A percentile compares a stretch with the other conserved stretches of the same genome.
Evolutionary conservation across 1,284 basidiomycete species (phyloP).

Genomic region (Takashimella koratensis): DNA sequence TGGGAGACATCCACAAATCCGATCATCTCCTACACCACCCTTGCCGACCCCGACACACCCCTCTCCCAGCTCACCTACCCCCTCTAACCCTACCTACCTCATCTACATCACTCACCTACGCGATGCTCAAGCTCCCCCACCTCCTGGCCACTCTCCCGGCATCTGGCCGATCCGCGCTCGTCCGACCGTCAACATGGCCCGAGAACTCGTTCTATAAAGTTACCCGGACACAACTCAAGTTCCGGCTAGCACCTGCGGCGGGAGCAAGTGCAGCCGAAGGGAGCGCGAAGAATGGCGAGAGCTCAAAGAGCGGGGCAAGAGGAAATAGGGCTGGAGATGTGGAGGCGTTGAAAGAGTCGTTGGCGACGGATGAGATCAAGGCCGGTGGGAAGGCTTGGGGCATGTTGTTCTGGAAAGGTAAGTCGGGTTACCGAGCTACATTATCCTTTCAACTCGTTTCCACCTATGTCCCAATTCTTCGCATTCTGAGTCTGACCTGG

Average conservation of each 20-base stretch:
- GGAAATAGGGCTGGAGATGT: background rate
- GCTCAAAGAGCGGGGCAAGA: background rate
- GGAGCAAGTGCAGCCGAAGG: too few species aligned
- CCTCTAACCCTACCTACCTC: too few species aligned
- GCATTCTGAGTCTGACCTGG: background rate
- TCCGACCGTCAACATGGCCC: conserved; percentile 27
- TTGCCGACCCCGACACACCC: background rate
- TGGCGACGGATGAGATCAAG: conserved; percentile 11
- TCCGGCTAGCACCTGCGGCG: conserved; percentile 8
- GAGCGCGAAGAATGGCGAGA: background rate
- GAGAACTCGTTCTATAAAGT: conserved; percentile 34
- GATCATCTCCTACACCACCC: background rate
- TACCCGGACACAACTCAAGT: conserved; percentile 29
- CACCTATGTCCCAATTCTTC: too few species aligned
- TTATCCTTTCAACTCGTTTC: too few species aligned
- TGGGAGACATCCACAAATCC: background rate
- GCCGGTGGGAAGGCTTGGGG: conserved; percentile 33
- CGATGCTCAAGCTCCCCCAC: conserved; percentile 15
- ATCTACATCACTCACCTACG: too few species aligned
- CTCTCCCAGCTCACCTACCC: background rate
- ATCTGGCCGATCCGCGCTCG: conserved; percentile 21
- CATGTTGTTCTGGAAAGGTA: conserved; percentile 34
- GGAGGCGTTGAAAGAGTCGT: background rate
- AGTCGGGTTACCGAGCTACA: conserved; percentile 8
- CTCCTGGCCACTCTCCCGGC: conserved; percentile 33